Percentiles rank a stretch among this genome's conserved stretches.
Evolutionary conservation across 352 stramenopile species (phyloP).

Genomic region (Pythium oligandrum): DNA sequence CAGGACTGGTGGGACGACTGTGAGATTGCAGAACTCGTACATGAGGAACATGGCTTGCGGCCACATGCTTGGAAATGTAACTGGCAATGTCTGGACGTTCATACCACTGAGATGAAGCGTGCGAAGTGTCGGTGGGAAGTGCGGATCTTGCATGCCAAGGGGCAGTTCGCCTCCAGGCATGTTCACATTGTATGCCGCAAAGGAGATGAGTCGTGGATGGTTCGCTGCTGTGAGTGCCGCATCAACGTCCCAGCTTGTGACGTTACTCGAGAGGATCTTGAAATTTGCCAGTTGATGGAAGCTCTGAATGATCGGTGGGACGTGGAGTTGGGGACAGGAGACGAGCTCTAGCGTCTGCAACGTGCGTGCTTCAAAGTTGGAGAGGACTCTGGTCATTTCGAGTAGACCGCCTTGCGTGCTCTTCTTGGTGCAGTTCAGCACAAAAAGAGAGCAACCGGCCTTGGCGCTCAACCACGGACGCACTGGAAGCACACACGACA

Average conservation of each 20-base stretch:
- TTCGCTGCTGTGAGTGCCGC: background rate
- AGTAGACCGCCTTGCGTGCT: background rate
- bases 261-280: background rate
- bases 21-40: background rate
- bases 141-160: background rate
- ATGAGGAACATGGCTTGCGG: background rate
- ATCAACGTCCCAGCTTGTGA: background rate
- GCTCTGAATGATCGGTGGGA: background rate
- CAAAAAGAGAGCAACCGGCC: background rate
- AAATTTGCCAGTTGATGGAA: conserved; percentile 1
- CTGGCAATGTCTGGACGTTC: background rate
- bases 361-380: background rate
- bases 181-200: background rate
- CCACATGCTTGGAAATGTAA: background rate
- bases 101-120: background rate
- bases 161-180: background rate
- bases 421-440: background rate
- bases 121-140: background rate
- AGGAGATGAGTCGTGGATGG: background rate
- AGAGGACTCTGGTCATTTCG: background rate
- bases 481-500: background rate
- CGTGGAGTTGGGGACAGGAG: background rate
- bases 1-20: background rate
- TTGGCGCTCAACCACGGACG: background rate
- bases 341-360: background rate